These are phyloP conservation scores for Melocanna baccifera DNA, from an alignment of 176 grass and related monocot species.

Conservation along the genomic window DNA sequence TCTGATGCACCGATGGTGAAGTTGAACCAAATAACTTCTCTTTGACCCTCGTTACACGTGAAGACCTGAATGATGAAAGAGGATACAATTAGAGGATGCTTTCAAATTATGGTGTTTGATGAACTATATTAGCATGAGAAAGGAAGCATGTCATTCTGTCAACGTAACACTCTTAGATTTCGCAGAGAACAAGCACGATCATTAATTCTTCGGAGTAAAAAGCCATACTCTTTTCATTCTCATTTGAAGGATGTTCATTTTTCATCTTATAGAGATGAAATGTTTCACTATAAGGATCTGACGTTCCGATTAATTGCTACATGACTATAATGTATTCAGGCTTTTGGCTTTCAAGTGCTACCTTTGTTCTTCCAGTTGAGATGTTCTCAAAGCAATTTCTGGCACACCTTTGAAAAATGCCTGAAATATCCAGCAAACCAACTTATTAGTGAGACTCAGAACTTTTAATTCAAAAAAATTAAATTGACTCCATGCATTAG, in stretches of 20 bases:
- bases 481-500: not conserved
- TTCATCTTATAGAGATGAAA: not conserved
- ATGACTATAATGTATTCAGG: not conserved
- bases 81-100: not conserved
- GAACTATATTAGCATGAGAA: not conserved
- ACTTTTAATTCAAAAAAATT: not conserved
- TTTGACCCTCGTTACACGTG: constrained; percentile 45
- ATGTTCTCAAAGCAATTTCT: not conserved
- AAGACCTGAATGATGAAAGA: constrained; percentile 38
- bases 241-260: not conserved
- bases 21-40: constrained; percentile 37
- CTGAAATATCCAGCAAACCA: constrained; percentile 32
- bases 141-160: not conserved
- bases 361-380: constrained; percentile 35
- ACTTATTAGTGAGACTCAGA: not conserved
- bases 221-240: not conserved
- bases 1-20: constrained; percentile 15
- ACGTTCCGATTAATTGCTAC: not conserved
- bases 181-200: not conserved
- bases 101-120: not conserved
- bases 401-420: not conserved
- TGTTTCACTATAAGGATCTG: not conserved
- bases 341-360: not conserved
- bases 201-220: not conserved
- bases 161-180: not conserved